Conservation (phyloP, 768 basidiomycete species). For the Suillus subaureus region DNA sequence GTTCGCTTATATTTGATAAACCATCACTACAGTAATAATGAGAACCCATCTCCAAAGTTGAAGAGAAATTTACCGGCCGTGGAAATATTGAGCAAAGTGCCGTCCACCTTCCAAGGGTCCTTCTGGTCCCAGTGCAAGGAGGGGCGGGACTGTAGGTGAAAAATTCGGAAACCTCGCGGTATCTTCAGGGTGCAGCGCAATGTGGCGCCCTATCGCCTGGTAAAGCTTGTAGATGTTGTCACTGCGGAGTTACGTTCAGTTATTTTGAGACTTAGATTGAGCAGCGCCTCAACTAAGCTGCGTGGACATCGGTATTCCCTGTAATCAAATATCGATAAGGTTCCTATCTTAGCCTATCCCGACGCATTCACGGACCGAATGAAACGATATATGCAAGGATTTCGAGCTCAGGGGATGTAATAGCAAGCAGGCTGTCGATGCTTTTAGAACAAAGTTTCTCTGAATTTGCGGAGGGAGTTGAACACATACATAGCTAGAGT, state of each 20-base stretch:
- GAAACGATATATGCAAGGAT: constrained; percentile 76
- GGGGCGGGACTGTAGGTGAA: constrained; percentile 48
- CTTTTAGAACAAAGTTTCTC: neutral
- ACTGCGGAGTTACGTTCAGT: constrained; percentile 38
- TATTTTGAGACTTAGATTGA: constrained; percentile 9
- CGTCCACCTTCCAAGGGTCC: constrained; percentile 69
- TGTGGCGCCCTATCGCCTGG: constrained; percentile 61
- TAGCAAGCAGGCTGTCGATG: constrained; percentile 65
- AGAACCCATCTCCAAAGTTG: neutral
- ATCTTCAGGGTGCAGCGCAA: constrained; percentile 57
- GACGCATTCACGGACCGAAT: constrained; percentile 54
- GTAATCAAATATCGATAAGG: neutral
- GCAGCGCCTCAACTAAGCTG: constrained; percentile 55
- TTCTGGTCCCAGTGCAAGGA: constrained; percentile 64
- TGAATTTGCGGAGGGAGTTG: neutral
- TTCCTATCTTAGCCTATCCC: neutral
- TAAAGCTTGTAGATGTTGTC: constrained; percentile 78
- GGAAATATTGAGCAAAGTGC: constrained; percentile 84
- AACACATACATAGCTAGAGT: constrained; percentile 67
- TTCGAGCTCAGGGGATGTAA: constrained; percentile 82
- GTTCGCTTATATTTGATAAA: constrained; percentile 55
- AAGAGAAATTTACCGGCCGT: constrained; percentile 58
- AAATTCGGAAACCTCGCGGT: constrained; percentile 64
- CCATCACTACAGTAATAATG: constrained; percentile 57
- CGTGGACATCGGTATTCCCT: constrained; percentile 74